Conservation (phyloP, 208 protist genomes). For the Naegleria lovaniensis region DNA sequence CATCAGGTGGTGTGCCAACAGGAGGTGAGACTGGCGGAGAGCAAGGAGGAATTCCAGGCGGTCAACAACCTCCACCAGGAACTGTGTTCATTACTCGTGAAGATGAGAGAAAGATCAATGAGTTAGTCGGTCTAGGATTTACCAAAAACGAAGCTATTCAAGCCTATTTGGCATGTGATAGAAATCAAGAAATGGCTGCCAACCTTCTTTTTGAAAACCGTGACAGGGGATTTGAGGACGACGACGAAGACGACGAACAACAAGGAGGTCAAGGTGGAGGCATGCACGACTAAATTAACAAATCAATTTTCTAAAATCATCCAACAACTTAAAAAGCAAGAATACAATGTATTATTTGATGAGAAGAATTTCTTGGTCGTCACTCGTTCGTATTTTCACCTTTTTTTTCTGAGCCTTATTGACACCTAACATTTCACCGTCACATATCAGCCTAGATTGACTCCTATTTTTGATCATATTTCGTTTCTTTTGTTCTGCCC, state of each 20-base stretch:
- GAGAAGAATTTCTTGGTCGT: not conserved
- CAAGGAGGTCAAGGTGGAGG: not conserved
- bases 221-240: not conserved
- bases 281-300: not conserved
- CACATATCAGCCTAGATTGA: not conserved
- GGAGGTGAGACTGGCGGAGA: not conserved
- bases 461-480: not conserved
- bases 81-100: conserved; percentile 48
- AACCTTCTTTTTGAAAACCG: conserved; percentile 52
- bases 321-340: not conserved
- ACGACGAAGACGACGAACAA: not conserved
- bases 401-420: not conserved
- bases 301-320: too few species aligned
- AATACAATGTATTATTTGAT: not conserved
- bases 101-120: conserved; percentile 51
- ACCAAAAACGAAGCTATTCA: conserved; percentile 38
- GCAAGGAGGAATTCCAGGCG: not conserved
- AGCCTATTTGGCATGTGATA: conserved; percentile 61
- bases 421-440: not conserved
- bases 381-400: not conserved
- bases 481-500: not conserved
- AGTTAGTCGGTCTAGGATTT: conserved; percentile 51
- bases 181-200: conserved; percentile 52
- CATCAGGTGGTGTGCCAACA: not conserved
- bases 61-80: conserved; percentile 4